Percentiles rank a stretch among this genome's conserved stretches.
These are phyloP conservation scores for Pisolithus orientalis DNA, from an alignment of 768 basidiomycete genomes.

Conservation along the genomic window DNA sequence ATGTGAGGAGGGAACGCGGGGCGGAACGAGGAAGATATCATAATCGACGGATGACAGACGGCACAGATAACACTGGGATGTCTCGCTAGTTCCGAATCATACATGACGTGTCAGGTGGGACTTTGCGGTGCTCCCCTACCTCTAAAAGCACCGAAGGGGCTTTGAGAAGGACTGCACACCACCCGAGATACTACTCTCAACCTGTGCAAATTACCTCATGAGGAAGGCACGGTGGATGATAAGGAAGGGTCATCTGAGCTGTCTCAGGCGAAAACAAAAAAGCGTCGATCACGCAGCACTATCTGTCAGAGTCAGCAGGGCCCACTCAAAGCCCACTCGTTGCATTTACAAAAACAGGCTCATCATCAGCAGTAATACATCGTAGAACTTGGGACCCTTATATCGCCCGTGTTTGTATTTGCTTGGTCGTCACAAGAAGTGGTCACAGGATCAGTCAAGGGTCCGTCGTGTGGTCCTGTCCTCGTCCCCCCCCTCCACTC, in stretches of 20 bases:
- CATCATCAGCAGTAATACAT: no score
- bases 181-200: neutral
- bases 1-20: neutral
- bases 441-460: conserved; percentile 26
- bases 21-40: neutral
- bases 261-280: neutral
- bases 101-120: no score
- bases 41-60: neutral
- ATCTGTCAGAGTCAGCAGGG: neutral
- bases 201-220: neutral
- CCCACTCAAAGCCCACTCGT: no score
- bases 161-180: no score
- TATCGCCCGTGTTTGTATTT: conserved; percentile 24
- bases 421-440: conserved; percentile 15
- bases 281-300: neutral
- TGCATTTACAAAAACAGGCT: no score
- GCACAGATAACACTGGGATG: neutral
- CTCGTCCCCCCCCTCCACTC: conserved; percentile 20
- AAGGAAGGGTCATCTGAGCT: neutral
- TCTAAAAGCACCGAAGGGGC: no score
- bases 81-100: neutral
- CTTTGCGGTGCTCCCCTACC: no score
- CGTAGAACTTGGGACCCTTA: neutral
- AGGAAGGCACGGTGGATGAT: neutral
- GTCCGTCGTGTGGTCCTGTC: conserved; percentile 19